Evolutionary conservation across 2,329 filamentous ascomycete species (phyloP), one percentile per base, ranked within the genome.

Genomic region (Penicillium sp.): DNA sequence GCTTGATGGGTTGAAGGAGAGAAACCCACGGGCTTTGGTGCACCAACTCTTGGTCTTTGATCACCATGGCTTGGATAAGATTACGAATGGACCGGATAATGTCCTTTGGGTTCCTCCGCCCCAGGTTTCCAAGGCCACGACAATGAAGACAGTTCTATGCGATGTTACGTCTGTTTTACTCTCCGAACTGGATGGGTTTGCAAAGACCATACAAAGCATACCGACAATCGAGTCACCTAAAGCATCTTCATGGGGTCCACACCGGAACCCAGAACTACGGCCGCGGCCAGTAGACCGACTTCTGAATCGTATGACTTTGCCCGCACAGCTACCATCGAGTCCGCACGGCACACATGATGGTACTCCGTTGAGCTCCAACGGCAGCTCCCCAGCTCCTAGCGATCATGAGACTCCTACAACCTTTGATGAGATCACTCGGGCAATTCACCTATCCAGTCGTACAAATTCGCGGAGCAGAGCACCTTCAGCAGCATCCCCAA

Each of bases 1-100:
- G 67, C 79, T 96, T 33, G 84, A 90, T 69, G 83, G 85, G 57
- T 74, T 94, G 60, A 83, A 85, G 68, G 88, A 92, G 70, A 82
- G 83, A 61, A 92, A 91, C 70, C 86, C 89, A 21, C 89, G 88
- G 67, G 89, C 89, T 0, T 81, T 96, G 51, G 85, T 92, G 1
- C 90, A 94, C 66, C 89, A 89, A 58, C 81, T 94, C 13, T 75
- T 96, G 52, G 78, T 96, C 33, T 96, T 96, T 73, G 91, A 96
- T 72, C 88, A 88, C 43, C 78, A 82, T 49, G 78, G 76, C 15
- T 77, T 80, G 2, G 76, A 85, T 17, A 81, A 82, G 23, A 78
- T 88, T 44, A 84, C 85, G 29, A 73, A 69, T 68, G 75, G 69
- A 12, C 80, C 81, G 3, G 86, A 91, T 64, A 89, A 87, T 48